phyloP scores from a whole-genome alignment of 2,329 filamentous ascomycete species.

The Diaporthe ilicicola region DNA sequence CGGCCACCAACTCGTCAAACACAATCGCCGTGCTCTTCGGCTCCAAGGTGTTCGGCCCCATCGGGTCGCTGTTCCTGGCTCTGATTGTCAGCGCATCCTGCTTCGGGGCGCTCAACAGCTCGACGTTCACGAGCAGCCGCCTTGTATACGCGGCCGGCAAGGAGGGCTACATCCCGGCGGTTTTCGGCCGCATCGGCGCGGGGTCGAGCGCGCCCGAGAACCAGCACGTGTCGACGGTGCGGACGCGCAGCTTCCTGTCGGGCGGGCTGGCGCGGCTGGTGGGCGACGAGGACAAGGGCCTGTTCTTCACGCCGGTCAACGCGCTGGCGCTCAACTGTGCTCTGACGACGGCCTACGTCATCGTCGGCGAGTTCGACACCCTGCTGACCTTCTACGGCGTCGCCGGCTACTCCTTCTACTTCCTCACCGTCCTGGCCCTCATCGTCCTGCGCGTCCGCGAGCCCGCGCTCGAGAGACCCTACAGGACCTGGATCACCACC shows the following conservation, averaged over 20 bases:
- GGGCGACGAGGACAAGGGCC: constrained; percentile 78
- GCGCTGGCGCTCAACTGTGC: constrained; percentile 84
- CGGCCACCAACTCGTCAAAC: constrained; percentile 84
- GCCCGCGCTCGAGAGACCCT: constrained; percentile 87
- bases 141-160: constrained; percentile 94
- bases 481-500: constrained; percentile 95
- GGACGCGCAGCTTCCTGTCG: constrained; percentile 63
- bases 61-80: constrained; percentile 84
- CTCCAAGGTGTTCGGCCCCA: constrained; percentile 83
- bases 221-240: constrained; percentile 51
- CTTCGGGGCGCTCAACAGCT: constrained; percentile 93
- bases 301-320: constrained; percentile 95
- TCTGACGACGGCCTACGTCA: constrained; percentile 79
- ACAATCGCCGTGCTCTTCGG: constrained; percentile 97
- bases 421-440: constrained; percentile 90
- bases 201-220: constrained; percentile 51
- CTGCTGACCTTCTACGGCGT: constrained; percentile 97
- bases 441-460: constrained; percentile 90
- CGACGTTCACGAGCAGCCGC: constrained; percentile 90
- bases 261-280: constrained; percentile 69
- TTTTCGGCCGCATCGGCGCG: constrained; percentile 86
- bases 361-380: constrained; percentile 89
- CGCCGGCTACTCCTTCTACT: constrained; percentile 97
- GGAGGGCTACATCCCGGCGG: constrained; percentile 86
- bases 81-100: constrained; percentile 91